Evolutionary conservation across 2,329 filamentous ascomycete species (phyloP).

Genomic region (Verticillium isaacii): DNA sequence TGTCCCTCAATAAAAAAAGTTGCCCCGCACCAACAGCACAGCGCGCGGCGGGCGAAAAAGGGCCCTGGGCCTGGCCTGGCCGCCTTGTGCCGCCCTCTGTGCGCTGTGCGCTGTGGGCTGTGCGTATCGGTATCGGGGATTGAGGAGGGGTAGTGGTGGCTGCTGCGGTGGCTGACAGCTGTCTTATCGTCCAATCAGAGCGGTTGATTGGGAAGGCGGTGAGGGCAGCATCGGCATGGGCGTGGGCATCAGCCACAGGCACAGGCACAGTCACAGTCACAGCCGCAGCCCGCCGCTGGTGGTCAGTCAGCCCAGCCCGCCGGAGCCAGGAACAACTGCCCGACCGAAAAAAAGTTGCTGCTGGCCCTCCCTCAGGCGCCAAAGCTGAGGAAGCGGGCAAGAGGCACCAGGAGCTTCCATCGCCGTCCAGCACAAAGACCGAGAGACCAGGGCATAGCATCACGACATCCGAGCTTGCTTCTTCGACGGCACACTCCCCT

Average conservation of each 20-base stretch:
- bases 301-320: neutral
- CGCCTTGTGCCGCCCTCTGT: neutral
- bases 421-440: constrained; percentile 12
- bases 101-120: neutral
- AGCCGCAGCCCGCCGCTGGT: constrained; percentile 6
- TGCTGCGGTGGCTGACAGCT: neutral
- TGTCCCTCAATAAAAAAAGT: constrained; percentile 1
- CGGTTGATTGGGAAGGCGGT: neutral
- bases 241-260: neutral
- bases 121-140: neutral
- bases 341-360: constrained; percentile 15
- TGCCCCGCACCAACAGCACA: constrained; percentile 1
- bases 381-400: too few relatives aligned
- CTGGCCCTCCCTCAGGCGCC: neutral
- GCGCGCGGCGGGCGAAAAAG: neutral
- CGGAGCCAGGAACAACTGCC: constrained; percentile 13
- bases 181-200: neutral
- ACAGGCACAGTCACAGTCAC: neutral
- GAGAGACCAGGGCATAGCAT: neutral
- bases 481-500: too few relatives aligned
- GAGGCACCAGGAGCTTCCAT: constrained; percentile 15
- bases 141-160: neutral
- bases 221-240: neutral
- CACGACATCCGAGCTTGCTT: neutral
- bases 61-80: neutral